A percentile compares a stretch with the other conserved stretches of the same genome.
Conservation (phyloP, 352 stramenopile species). For the Salisapilia sapeloensis region DNA sequence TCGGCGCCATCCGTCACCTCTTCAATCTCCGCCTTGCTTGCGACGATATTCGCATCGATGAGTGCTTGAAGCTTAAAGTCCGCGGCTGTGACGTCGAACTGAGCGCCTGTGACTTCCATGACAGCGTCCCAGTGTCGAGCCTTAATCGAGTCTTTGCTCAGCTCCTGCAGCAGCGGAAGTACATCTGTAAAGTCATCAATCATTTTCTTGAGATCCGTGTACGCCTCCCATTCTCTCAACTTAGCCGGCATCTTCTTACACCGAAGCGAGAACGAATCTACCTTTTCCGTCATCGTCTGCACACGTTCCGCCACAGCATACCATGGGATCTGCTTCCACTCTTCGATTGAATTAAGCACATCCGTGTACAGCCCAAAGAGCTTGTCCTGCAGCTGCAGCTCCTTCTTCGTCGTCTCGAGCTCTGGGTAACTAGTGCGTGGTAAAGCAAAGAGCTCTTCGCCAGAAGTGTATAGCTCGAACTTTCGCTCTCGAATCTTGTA, state of each 20-base stretch:
- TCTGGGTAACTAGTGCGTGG: constrained; percentile 93
- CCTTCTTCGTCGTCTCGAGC: constrained; percentile 94
- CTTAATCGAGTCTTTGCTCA: constrained; percentile 95
- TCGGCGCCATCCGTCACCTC: constrained; percentile 96
- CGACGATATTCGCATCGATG: constrained; percentile 87
- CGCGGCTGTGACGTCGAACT: constrained; percentile 85
- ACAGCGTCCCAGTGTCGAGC: constrained; percentile 95
- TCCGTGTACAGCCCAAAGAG: constrained; percentile 95
- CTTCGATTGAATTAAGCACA: constrained; percentile 92
- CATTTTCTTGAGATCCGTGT: constrained; percentile 91
- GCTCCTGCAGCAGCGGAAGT: constrained; percentile 89
- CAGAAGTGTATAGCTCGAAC: constrained; percentile 91
- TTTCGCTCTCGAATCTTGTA: constrained; percentile 96
- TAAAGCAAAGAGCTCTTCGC: constrained; percentile 95
- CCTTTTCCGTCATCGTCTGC: constrained; percentile 92
- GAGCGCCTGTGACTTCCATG: constrained; percentile 85
- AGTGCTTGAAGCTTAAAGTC: constrained; percentile 95
- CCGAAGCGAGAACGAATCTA: constrained; percentile 89
- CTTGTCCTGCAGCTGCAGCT: constrained; percentile 88
- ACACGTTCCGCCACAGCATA: constrained; percentile 87
- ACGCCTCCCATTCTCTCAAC: constrained; percentile 94
- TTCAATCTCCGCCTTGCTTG: constrained; percentile 89
- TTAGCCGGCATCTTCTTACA: constrained; percentile 97
- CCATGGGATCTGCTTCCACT: constrained; percentile 96
- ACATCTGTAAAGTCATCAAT: constrained; percentile 97